A percentile compares a stretch with the other conserved stretches of the same genome.
Evolutionary conservation across 106 monocot species (phyloP).

Genomic region (Apostasia shenzhenica): DNA sequence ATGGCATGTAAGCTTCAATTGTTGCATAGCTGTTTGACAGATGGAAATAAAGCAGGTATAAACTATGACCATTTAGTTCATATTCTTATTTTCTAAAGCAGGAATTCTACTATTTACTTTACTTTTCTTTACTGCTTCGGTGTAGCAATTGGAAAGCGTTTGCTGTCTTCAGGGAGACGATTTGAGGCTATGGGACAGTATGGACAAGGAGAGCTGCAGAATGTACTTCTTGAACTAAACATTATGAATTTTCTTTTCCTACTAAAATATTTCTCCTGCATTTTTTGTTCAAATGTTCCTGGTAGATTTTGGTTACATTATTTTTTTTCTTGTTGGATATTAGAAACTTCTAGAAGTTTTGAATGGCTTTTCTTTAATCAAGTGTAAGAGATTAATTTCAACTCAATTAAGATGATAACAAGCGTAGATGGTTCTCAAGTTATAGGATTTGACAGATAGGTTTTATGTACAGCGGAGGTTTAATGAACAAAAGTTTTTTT

Average conservation of each 20-base stretch:
- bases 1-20: conserved; percentile 41
- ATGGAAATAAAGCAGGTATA: conserved; percentile 49
- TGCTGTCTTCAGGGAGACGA: conserved; percentile 56
- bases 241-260: neutral
- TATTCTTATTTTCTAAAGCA: neutral
- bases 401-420: too few relatives aligned
- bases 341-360: too few relatives aligned
- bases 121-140: neutral
- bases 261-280: neutral
- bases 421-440: too few relatives aligned
- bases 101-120: neutral
- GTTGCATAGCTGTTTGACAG: conserved; percentile 28
- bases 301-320: too few relatives aligned
- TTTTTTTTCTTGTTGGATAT: too few relatives aligned
- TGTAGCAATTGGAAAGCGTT: conserved; percentile 63
- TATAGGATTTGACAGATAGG: too few relatives aligned
- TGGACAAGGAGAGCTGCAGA: conserved; percentile 58
- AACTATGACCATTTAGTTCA: neutral
- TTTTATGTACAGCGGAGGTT: too few relatives aligned
- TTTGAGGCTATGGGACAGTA: conserved; percentile 64
- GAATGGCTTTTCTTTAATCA: too few relatives aligned
- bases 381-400: too few relatives aligned
- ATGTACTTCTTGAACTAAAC: conserved; percentile 19
- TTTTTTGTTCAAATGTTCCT: too few relatives aligned
- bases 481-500: too few relatives aligned